These are phyloP conservation scores for Gnaphalium uliginosum DNA, from an alignment of 129 eudicot species.

Conservation along the genomic window DNA sequence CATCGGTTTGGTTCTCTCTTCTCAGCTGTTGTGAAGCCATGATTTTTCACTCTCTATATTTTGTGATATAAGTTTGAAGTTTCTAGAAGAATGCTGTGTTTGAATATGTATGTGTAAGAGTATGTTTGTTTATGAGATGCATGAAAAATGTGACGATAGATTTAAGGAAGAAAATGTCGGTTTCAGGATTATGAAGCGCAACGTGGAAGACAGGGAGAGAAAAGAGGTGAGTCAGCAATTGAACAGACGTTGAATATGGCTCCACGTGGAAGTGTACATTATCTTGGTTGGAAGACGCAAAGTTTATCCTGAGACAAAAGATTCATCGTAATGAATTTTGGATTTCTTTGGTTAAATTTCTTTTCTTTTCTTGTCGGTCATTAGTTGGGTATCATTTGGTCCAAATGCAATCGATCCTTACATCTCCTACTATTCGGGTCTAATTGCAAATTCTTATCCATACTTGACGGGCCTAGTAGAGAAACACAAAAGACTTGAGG, in stretches of 20 bases:
- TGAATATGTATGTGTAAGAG: background rate
- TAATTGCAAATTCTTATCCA: no score
- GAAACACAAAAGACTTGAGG: no score
- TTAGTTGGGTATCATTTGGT: background rate
- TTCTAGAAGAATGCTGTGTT: background rate
- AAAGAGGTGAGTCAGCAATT: background rate
- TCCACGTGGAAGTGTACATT: background rate
- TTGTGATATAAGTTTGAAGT: background rate
- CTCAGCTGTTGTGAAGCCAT: conserved; percentile 68
- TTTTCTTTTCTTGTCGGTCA: no score
- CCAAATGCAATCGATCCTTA: background rate
- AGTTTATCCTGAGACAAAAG: background rate
- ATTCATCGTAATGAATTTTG: background rate
- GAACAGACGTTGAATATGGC: background rate
- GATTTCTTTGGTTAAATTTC: no score
- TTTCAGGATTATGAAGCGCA: background rate
- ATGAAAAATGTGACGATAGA: background rate
- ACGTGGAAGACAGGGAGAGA: background rate
- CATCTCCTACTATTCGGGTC: background rate
- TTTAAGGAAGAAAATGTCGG: background rate
- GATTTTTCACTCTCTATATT: background rate
- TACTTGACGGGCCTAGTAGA: background rate
- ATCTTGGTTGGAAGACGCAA: background rate
- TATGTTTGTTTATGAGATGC: background rate
- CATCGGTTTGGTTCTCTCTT: conserved; percentile 48